A percentile compares a stretch with the other conserved stretches of the same genome.
Evolutionary conservation across 345 rosid species (phyloP).

Genomic region (Sisymbrium altissimum): DNA sequence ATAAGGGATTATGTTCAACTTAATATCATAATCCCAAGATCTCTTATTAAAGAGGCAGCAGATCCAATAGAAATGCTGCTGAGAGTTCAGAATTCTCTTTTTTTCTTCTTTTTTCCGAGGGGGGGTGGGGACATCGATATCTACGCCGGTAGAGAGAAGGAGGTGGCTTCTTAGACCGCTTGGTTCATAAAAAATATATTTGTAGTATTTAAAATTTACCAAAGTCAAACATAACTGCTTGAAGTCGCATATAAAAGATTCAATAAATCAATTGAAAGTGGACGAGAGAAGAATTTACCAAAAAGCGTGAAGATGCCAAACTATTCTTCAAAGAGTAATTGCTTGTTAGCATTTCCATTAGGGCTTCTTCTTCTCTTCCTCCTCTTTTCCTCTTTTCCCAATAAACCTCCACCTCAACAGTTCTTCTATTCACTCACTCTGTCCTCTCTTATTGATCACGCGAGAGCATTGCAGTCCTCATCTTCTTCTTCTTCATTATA

Average conservation of each 20-base stretch:
- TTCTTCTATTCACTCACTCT: slow-evolving; percentile 24
- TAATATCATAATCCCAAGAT: no score
- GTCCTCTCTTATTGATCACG: background rate
- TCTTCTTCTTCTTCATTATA: slow-evolving; percentile 3
- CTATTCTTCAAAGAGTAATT: background rate
- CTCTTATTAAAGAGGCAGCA: no score
- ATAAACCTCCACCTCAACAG: slow-evolving; percentile 5
- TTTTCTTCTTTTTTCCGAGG: background rate
- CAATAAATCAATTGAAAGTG: background rate
- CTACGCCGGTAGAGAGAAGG: background rate
- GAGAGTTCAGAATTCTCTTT: no score
- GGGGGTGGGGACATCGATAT: background rate
- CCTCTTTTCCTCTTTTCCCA: background rate
- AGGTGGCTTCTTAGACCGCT: background rate
- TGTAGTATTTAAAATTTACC: background rate
- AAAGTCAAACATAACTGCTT: slow-evolving; percentile 20
- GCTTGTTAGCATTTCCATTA: slow-evolving; percentile 20
- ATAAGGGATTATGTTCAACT: no score
- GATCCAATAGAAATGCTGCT: no score
- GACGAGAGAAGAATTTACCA: background rate
- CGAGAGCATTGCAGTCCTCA: slow-evolving; percentile 8
- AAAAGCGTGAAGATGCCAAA: background rate
- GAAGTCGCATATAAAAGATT: slow-evolving; percentile 10
- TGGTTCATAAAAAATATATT: background rate
- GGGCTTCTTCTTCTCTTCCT: slow-evolving; percentile 27